A percentile compares a stretch with the other conserved stretches of the same genome.
Conservation (phyloP, 2,329 filamentous ascomycete genomes). For the Exserohilum rostratum region DNA sequence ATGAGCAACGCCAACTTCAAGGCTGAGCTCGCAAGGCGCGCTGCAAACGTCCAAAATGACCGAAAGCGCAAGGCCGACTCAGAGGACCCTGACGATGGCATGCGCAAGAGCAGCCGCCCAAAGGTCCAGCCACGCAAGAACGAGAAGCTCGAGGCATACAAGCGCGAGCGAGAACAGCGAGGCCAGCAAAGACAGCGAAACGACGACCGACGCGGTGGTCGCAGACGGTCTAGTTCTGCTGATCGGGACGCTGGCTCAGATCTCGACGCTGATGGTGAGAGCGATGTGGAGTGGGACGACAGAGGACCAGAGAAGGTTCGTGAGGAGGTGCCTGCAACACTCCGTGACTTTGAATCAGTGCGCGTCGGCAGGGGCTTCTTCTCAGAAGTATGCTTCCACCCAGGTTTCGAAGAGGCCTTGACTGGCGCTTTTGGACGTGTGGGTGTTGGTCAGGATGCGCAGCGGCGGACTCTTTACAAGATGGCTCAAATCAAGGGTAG, state of each 20-base stretch:
- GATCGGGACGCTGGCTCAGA: conserved; percentile 57
- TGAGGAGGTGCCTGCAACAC: conserved; percentile 71
- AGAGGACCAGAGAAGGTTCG: conserved; percentile 59
- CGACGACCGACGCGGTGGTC: conserved; percentile 56
- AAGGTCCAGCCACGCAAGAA: conserved; percentile 64
- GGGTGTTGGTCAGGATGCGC: conserved; percentile 78
- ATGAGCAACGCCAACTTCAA: conserved; percentile 84
- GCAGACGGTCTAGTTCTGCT: conserved; percentile 51
- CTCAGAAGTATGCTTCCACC: conserved; percentile 89
- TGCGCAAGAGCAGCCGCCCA: conserved; percentile 67
- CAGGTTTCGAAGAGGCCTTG: conserved; percentile 82
- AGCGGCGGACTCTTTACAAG: conserved; percentile 78
- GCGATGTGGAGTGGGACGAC: conserved; percentile 76
- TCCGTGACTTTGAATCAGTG: conserved; percentile 83
- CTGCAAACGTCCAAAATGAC: conserved; percentile 66
- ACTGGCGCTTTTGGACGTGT: conserved; percentile 85
- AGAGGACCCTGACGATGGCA: conserved; percentile 78
- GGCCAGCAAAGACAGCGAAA: conserved; percentile 60
- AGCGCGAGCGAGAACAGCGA: conserved; percentile 63
- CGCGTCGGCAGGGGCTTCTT: conserved; percentile 86
- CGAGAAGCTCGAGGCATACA: conserved; percentile 73
- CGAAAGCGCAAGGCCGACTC: conserved; percentile 77
- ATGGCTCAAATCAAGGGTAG: conserved; percentile 86
- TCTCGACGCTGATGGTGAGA: conserved; percentile 71
- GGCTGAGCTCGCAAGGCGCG: conserved; percentile 76